phyloP scores from a whole-genome alignment of 352 stramenopile species.

The Phytophthora sansomeana region DNA sequence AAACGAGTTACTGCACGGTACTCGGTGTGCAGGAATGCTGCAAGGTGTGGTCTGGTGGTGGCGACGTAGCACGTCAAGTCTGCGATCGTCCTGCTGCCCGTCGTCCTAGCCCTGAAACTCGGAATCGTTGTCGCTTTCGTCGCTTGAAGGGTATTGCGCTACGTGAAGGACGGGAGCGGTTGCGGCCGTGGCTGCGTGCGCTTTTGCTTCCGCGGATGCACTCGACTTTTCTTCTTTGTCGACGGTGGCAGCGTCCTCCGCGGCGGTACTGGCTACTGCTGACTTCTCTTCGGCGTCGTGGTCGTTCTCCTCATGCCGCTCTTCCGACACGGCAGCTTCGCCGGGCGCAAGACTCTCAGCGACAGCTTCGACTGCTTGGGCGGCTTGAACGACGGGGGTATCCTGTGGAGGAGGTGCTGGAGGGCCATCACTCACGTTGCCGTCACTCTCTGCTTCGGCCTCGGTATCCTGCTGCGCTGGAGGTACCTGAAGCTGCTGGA shows the following conservation, averaged over 20 bases:
- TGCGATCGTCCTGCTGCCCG: constrained; percentile 34
- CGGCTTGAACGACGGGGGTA: constrained; percentile 1
- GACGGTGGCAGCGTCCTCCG: not conserved
- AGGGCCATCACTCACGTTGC: constrained; percentile 49
- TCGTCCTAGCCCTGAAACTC: constrained; percentile 41
- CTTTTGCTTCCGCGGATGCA: constrained; percentile 7
- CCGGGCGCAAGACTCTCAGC: constrained; percentile 16
- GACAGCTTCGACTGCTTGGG: constrained; percentile 8
- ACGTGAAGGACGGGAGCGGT: constrained; percentile 10
- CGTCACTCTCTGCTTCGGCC: constrained; percentile 40
- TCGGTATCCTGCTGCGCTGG: constrained; percentile 18
- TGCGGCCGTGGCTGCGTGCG: constrained; percentile 3
- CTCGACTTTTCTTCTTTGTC: constrained; percentile 16
- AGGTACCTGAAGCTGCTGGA: constrained; percentile 56
- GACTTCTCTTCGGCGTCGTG: constrained; percentile 25
- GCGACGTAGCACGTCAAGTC: constrained; percentile 23
- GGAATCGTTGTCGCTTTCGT: constrained; percentile 42
- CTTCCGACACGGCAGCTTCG: constrained; percentile 16
- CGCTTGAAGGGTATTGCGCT: constrained; percentile 38
- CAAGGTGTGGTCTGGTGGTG: not conserved
- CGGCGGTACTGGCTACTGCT: not conserved
- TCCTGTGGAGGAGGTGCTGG: constrained; percentile 39
- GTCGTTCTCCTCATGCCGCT: constrained; percentile 7
- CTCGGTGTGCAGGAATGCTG: constrained; percentile 1
- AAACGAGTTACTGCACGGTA: constrained; percentile 7